Evolutionary conservation across 306 rosid genomes (phyloP).

Genomic region (Castanospermum australe): DNA sequence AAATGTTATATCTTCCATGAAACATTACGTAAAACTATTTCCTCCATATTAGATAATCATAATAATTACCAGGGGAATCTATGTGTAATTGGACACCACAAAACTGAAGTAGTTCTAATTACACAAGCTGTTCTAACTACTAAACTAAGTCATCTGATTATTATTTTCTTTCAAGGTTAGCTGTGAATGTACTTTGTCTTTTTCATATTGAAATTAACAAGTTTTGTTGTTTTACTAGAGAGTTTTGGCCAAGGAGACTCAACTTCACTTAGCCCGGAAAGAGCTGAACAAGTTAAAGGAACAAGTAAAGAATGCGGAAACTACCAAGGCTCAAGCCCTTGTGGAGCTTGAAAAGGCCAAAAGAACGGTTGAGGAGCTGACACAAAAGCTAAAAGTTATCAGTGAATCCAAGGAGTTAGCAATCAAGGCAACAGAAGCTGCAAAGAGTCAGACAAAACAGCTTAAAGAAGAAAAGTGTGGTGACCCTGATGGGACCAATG

Average conservation of each 20-base stretch:
- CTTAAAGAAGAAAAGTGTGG: conserved; percentile 58
- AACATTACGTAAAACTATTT: not conserved
- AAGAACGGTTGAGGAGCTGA: conserved; percentile 62
- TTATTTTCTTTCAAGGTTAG: not conserved
- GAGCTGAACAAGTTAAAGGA: conserved; percentile 85
- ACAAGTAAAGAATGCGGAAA: conserved; percentile 81
- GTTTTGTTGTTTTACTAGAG: conserved; percentile 54
- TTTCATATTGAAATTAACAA: conserved; percentile 1
- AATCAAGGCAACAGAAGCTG: conserved; percentile 61
- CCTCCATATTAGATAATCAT: not conserved
- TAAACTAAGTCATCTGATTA: not conserved
- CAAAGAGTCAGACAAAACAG: conserved; percentile 60
- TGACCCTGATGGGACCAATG: conserved; percentile 37
- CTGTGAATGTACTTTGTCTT: not conserved
- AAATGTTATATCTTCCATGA: not conserved
- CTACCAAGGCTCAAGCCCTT: conserved; percentile 76
- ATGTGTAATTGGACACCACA: not conserved
- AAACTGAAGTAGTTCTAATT: not conserved
- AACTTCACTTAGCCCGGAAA: conserved; percentile 74
- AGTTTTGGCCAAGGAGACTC: conserved; percentile 84
- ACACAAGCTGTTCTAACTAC: not conserved
- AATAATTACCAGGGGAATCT: not conserved
- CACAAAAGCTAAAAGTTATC: conserved; percentile 55
- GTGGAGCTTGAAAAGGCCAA: conserved; percentile 78
- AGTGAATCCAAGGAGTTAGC: conserved; percentile 71